Conservation (phyloP, 2,329 filamentous ascomycete genomes). For the Botrytis porri region DNA sequence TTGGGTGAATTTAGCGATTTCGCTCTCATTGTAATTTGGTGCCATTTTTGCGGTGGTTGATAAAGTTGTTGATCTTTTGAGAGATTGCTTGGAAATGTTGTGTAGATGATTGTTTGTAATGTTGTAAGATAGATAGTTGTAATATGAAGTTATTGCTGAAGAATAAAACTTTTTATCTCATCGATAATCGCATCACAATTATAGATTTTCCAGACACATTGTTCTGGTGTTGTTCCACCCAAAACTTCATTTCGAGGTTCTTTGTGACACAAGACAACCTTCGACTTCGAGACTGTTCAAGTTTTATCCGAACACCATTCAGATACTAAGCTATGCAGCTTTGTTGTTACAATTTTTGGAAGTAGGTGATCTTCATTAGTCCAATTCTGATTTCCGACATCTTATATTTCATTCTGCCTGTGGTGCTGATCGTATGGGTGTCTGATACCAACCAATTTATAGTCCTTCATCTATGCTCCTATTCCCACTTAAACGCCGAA, state of each 20-base stretch:
- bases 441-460: not conserved
- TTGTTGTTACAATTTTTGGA: not conserved
- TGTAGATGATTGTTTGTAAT: not conserved
- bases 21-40: not conserved
- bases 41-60: not conserved
- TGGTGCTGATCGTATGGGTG: not conserved
- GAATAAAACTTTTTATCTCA: not conserved
- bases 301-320: not conserved
- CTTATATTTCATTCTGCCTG: not conserved
- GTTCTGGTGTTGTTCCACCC: not conserved
- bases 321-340: not conserved
- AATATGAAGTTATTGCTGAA: not conserved
- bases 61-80: not conserved
- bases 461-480: not conserved
- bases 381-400: not conserved
- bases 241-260: not conserved
- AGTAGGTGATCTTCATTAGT: not conserved
- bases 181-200: not conserved
- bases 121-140: not conserved
- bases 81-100: not conserved
- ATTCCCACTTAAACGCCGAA: not conserved
- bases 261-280: not conserved
- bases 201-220: not conserved
- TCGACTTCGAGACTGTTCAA: not conserved
- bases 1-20: not conserved